A percentile compares a stretch with the other conserved stretches of the same genome.
Evolutionary conservation across 805 yeast species (phyloP).

Genomic region (Pichia rugopelliculosa): DNA sequence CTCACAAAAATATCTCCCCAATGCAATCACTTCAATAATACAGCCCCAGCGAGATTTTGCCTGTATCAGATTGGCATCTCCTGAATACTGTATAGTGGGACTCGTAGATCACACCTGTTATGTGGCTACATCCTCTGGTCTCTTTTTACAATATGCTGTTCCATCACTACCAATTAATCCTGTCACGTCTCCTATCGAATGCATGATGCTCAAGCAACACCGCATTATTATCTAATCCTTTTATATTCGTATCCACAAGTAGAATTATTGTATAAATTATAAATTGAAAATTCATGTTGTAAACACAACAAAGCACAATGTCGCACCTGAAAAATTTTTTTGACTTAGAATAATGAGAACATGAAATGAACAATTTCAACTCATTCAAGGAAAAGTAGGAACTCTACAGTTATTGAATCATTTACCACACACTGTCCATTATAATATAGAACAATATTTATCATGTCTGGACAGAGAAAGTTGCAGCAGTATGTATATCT

Average conservation of each 20-base stretch:
- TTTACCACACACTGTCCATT: not conserved
- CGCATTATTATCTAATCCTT: not conserved
- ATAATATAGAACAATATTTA: not conserved
- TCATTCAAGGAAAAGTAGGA: not conserved
- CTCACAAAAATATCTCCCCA: slow-evolving; percentile 50
- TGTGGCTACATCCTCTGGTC: slow-evolving; percentile 78
- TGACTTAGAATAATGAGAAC: not conserved
- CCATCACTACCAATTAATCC: slow-evolving; percentile 30
- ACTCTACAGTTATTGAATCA: not conserved
- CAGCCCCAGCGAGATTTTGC: slow-evolving; percentile 94
- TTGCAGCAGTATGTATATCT: slow-evolving; percentile 32
- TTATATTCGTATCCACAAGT: too few relatives aligned
- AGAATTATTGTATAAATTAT: too few relatives aligned
- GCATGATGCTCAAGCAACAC: slow-evolving; percentile 1
- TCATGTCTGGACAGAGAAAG: slow-evolving; percentile 32
- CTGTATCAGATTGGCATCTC: slow-evolving; percentile 52
- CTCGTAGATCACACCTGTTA: slow-evolving; percentile 38
- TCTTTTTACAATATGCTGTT: slow-evolving; percentile 69
- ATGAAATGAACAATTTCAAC: slow-evolving; percentile 1
- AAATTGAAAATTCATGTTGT: not conserved
- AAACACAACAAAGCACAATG: not conserved
- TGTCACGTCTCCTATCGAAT: not conserved
- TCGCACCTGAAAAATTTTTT: not conserved
- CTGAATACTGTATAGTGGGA: slow-evolving; percentile 25
- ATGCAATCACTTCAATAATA: slow-evolving; percentile 69